Evolutionary conservation across 495 filamentous ascomycete species (phyloP).

Genomic region (Aspergillus funiculosus): DNA sequence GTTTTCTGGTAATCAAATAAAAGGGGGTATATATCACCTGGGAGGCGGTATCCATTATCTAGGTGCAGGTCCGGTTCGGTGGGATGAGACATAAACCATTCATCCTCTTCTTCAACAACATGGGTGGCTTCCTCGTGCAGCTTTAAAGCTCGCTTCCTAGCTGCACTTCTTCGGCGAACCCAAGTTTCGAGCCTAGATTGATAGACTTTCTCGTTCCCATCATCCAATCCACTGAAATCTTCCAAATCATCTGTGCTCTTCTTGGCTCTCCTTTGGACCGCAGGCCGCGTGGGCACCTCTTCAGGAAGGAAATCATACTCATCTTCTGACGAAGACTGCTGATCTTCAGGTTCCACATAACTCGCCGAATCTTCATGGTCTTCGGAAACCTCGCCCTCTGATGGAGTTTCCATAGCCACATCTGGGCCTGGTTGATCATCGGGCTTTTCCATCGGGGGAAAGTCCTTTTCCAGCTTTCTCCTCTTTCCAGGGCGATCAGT

Average conservation of each 20-base stretch:
- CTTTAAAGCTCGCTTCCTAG: conserved; percentile 47
- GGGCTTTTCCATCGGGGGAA: background rate
- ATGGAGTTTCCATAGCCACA: conserved; percentile 28
- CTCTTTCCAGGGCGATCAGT: conserved; percentile 37
- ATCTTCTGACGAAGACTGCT: conserved; percentile 28
- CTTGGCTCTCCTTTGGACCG: conserved; percentile 36
- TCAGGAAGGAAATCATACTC: conserved; percentile 34
- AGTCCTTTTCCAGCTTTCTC: conserved; percentile 25
- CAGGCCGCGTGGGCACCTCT: conserved; percentile 20
- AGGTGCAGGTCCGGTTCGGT: conserved; percentile 65
- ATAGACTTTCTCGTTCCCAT: conserved; percentile 84
- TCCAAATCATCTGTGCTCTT: conserved; percentile 47
- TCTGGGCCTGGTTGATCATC: conserved; percentile 11
- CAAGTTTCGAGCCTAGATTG: conserved; percentile 70
- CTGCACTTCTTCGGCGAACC: conserved; percentile 61
- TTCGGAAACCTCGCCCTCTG: conserved; percentile 37
- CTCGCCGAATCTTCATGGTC: conserved; percentile 41
- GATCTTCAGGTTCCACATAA: conserved; percentile 34
- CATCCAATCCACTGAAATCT: conserved; percentile 74
- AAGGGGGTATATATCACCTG: conserved; percentile 84
- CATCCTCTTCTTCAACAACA: conserved; percentile 38
- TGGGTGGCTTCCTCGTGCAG: conserved; percentile 20
- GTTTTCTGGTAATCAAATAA: conserved; percentile 96
- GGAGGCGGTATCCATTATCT: conserved; percentile 69
- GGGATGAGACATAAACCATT: conserved; percentile 85